phyloP scores from a whole-genome alignment of 257 asterid genomes.

The Scutellaria baicalensis region DNA sequence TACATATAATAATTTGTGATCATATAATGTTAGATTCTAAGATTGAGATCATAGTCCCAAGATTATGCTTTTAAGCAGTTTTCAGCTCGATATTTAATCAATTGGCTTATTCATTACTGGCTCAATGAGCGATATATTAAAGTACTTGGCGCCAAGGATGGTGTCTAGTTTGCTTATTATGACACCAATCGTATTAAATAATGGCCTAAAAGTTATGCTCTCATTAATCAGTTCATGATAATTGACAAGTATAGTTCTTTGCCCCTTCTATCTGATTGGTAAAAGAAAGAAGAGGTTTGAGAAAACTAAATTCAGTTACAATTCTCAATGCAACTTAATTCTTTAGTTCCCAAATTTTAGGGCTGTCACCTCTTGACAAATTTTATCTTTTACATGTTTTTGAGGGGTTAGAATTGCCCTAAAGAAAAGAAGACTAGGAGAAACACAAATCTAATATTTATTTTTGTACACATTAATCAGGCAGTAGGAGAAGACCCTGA shows the following conservation, averaged over 20 bases:
- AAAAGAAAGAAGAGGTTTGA: not conserved
- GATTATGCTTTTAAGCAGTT: not conserved
- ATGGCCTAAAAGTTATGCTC: not conserved
- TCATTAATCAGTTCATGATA: not conserved
- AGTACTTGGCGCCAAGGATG: not conserved
- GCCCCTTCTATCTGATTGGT: not conserved
- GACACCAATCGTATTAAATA: not conserved
- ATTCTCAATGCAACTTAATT: not conserved
- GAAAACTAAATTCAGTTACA: not conserved
- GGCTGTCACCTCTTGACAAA: not conserved
- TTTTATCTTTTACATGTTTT: not conserved
- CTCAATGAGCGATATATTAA: not conserved
- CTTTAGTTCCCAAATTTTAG: not conserved
- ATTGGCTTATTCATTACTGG: not conserved
- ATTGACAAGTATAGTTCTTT: not conserved
- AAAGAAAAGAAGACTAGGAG: not conserved
- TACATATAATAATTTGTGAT: not conserved
- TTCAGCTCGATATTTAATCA: not conserved
- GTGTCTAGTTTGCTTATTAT: not conserved
- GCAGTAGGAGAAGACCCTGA: constrained; percentile 90
- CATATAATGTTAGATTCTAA: not conserved
- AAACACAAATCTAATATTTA: constrained; percentile 10
- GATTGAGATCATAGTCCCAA: not conserved
- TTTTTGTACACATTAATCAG: constrained; percentile 32
- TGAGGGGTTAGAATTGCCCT: not conserved